phyloP scores from a whole-genome alignment of 2,329 filamentous ascomycete genomes.

The Sclerotiophoma versabilis region DNA sequence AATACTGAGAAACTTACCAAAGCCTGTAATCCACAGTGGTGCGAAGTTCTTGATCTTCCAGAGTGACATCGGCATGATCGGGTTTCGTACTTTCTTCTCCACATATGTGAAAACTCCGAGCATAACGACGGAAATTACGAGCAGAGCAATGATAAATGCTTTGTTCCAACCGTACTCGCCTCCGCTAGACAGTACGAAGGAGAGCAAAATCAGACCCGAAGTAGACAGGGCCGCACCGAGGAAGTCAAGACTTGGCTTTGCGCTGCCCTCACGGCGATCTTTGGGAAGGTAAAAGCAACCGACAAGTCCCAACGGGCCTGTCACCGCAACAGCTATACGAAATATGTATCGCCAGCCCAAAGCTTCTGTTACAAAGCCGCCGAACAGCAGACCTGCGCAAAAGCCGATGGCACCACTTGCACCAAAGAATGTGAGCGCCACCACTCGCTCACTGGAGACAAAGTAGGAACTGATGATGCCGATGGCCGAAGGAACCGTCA shows the following conservation, averaged over 20 bases:
- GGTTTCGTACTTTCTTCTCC: conserved; percentile 13
- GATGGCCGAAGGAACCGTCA: conserved; percentile 14
- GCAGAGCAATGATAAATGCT: conserved; percentile 10
- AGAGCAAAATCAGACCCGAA: conserved; percentile 9
- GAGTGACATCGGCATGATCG: conserved; percentile 15
- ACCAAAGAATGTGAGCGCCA: conserved; percentile 13
- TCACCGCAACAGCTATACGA: conserved; percentile 8
- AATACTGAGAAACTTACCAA: too few species aligned
- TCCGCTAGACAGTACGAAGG: conserved; percentile 10
- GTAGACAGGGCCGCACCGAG: conserved; percentile 7
- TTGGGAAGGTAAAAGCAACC: conserved; percentile 8
- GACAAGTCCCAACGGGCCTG: conserved; percentile 3
- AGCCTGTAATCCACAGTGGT: conserved; percentile 9
- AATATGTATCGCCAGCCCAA: conserved; percentile 17
- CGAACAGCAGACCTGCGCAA: conserved; percentile 12
- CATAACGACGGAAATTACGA: conserved; percentile 5
- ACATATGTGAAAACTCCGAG: conserved; percentile 12
- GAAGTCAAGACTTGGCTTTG: conserved; percentile 14
- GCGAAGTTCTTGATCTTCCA: conserved; percentile 18
- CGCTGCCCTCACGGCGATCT: conserved; percentile 11
- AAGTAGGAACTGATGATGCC: conserved; percentile 16
- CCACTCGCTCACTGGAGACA: conserved; percentile 10
- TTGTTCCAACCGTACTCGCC: conserved; percentile 17
- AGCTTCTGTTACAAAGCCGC: conserved; percentile 13
- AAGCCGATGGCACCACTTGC: conserved; percentile 15